Evolutionary conservation across 2,329 filamentous ascomycete species (phyloP), one percentile per base, ranked within the genome.

Genomic region (Coniella lustricola): DNA sequence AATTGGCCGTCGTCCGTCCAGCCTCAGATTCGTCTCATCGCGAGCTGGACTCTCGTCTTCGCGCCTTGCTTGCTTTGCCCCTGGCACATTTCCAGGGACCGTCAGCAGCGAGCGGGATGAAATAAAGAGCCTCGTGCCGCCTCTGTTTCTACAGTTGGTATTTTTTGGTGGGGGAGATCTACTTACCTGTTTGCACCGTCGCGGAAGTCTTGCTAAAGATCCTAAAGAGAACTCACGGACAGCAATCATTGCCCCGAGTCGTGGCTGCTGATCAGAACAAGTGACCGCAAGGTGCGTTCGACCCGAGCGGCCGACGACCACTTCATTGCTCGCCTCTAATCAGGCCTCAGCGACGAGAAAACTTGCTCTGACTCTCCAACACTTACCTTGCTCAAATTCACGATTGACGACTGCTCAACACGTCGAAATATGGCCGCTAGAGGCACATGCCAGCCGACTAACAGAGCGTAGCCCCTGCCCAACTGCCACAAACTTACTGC

Each of bases 401-500:
- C 34, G 7, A 17, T 31, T 16, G 22, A 22, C 22, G 22, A 9
- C 22, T 25, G n/a, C 9, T 8, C 7, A 22, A 10, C 8, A 22
- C 41, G 18, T 34, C 44, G 25, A 12, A 35, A 17, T 13, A 46
- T 46, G 44, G 44, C 44, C 31, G 44, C 16, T 25, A 10, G n/a
- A 34, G 36, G 38, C 46, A 48, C 40, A 37, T 35, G 37, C 45
- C 45, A 41, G 17, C 18, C 45, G 20, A 9, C 37, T 37, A 43
- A 42, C 46, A 48, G 38, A 42, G 46, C 39, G 33, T 22, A 36
- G 22, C 18, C 14, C 14, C 20, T n/a, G 34, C 14, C 33, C 7
- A 37, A 29, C 25, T 29, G 25, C 10, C 25, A n/a, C 25, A 29
- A 29, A 10, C n/a, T 34, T 16, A 36, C 22, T 18, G 21, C 38